phyloP scores from a whole-genome alignment of 2,329 filamentous ascomycete species.

The Colletotrichum destructivum region DNA sequence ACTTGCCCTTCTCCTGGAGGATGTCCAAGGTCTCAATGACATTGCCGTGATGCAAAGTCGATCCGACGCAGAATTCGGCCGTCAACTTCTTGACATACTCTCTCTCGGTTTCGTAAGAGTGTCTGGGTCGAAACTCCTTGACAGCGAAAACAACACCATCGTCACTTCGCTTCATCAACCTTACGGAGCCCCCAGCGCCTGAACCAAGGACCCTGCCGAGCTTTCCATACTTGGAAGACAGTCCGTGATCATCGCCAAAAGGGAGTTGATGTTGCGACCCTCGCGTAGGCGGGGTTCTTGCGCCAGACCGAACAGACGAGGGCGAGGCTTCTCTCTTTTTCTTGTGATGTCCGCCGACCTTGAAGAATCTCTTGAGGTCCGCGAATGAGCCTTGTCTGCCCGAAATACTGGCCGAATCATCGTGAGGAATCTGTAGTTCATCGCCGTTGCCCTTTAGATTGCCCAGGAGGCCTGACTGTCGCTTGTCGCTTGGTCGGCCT shows the following conservation, averaged over 20 bases:
- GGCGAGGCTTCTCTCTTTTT: conserved; percentile 78
- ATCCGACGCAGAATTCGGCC: conserved; percentile 97
- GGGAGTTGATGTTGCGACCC: conserved; percentile 77
- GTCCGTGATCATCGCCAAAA: conserved; percentile 93
- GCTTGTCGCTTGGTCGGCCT: conserved; percentile 66
- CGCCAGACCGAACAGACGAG: conserved; percentile 67
- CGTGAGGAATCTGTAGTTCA: conserved; percentile 59
- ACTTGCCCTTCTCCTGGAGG: conserved; percentile 91
- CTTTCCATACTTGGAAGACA: conserved; percentile 94
- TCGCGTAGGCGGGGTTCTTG: conserved; percentile 62
- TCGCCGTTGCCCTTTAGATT: conserved; percentile 59
- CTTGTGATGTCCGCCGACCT: conserved; percentile 79
- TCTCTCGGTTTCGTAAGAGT: conserved; percentile 93
- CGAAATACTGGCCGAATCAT: conserved; percentile 63
- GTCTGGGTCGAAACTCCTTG: conserved; percentile 94
- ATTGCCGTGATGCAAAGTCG: conserved; percentile 96
- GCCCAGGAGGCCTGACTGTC: conserved; percentile 62
- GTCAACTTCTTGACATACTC: conserved; percentile 99
- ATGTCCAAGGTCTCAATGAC: conserved; percentile 99
- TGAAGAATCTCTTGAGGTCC: conserved; percentile 97
- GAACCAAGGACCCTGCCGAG: conserved; percentile 94
- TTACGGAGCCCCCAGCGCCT: conserved; percentile 93
- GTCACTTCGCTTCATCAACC: conserved; percentile 92
- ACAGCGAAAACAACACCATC: conserved; percentile 96
- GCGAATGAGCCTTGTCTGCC: conserved; percentile 86